phyloP scores from a whole-genome alignment of 768 basidiomycete species.

The Kwoniella botswanensis region DNA sequence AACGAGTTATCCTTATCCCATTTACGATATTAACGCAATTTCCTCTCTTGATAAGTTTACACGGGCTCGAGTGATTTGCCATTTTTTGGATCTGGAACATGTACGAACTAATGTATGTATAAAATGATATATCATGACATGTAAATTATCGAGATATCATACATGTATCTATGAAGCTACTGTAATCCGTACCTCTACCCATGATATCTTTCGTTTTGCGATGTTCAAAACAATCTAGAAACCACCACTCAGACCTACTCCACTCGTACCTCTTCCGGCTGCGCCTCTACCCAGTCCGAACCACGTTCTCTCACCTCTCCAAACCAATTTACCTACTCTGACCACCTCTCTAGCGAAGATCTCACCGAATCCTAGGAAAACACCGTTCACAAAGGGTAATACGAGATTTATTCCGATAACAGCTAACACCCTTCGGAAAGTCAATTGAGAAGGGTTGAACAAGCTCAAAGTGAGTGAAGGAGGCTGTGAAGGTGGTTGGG shows the following conservation, averaged over 20 bases:
- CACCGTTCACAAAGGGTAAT: constrained; percentile 57
- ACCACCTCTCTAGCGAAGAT: constrained; percentile 57
- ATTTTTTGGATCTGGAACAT: neutral
- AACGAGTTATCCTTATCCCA: neutral
- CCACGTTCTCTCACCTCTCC: constrained; percentile 41
- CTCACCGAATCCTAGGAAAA: constrained; percentile 59
- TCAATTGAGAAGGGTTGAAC: constrained; percentile 51
- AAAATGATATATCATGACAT: constrained; percentile 5
- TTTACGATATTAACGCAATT: neutral
- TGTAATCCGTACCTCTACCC: neutral
- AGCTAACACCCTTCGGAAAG: constrained; percentile 48
- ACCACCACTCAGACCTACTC: constrained; percentile 54
- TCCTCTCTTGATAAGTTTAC: too few relatives aligned
- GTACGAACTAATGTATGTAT: neutral
- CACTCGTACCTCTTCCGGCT: constrained; percentile 31
- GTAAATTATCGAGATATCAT: neutral
- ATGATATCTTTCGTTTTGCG: neutral
- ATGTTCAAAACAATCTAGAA: constrained; percentile 26
- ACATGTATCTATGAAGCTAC: neutral
- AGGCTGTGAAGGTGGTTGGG: constrained; percentile 44
- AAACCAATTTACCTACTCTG: constrained; percentile 40
- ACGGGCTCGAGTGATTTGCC: neutral
- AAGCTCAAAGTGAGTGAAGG: constrained; percentile 56
- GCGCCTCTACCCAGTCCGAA: constrained; percentile 29
- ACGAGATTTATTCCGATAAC: constrained; percentile 57